A percentile compares a stretch with the other conserved stretches of the same genome.
Conservation (phyloP, 495 filamentous ascomycete genomes). For the Lasiosphaeria ovina region DNA sequence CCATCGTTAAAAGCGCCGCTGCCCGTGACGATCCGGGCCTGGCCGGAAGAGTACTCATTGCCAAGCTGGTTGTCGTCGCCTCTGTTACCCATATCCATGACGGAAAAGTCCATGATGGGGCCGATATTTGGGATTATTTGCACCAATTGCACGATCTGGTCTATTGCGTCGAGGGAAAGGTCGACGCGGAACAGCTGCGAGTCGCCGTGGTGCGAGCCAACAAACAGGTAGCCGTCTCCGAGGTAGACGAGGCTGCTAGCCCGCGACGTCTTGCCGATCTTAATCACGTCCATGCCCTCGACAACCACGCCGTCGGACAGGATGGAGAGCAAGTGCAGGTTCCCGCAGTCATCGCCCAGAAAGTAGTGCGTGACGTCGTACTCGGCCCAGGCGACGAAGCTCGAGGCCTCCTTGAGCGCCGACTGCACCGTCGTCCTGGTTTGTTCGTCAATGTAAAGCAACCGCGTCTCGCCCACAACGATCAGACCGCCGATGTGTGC, state of each 20-base stretch:
- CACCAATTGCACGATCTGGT: constrained; percentile 58
- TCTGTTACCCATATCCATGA: constrained; percentile 91
- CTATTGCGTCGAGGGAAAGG: constrained; percentile 22
- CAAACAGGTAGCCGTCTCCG: constrained; percentile 69
- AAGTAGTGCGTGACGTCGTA: constrained; percentile 78
- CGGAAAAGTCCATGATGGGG: constrained; percentile 85
- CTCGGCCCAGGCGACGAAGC: constrained; percentile 86
- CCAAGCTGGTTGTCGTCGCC: constrained; percentile 67
- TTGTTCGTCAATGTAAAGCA: constrained; percentile 77
- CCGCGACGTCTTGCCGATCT: constrained; percentile 70
- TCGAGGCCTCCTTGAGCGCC: constrained; percentile 65
- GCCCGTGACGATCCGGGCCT: constrained; percentile 88
- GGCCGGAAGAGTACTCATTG: constrained; percentile 89
- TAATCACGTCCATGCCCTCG: constrained; percentile 50
- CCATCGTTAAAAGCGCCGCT: constrained; percentile 87
- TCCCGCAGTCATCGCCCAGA: constrained; percentile 86
- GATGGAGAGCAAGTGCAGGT: constrained; percentile 75
- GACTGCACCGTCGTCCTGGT: constrained; percentile 60
- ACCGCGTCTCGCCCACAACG: constrained; percentile 78
- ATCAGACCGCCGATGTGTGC: constrained; percentile 66
- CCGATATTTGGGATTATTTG: constrained; percentile 84
- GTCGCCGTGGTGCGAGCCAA: constrained; percentile 91
- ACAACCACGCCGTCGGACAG: constrained; percentile 59
- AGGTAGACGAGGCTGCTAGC: constrained; percentile 78
- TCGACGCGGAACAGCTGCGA: constrained; percentile 75